These are phyloP conservation scores for Cladosporium sp. DNA, from an alignment of 2,329 filamentous ascomycete species.

Conservation along the genomic window DNA sequence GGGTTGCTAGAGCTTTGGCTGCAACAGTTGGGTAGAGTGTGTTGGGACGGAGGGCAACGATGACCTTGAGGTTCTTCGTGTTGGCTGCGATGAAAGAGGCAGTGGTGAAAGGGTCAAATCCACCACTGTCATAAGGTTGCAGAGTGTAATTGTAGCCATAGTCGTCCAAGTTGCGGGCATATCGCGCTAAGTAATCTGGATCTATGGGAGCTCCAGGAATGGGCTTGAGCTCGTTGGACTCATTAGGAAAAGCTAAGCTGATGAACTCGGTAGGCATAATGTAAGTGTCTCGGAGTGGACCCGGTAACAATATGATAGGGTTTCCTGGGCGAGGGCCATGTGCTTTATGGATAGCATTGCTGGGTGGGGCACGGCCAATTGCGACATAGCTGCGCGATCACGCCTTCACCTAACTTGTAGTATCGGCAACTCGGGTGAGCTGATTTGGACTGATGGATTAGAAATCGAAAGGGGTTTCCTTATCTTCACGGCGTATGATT, in stretches of 20 bases:
- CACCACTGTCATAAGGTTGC: constrained; percentile 55
- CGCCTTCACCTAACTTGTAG: constrained; percentile 5
- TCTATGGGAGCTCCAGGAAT: constrained; percentile 52
- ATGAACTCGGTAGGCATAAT: constrained; percentile 50
- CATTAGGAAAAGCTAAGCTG: constrained; percentile 54
- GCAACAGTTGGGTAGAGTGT: constrained; percentile 60
- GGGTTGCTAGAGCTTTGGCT: constrained; percentile 57
- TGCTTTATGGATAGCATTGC: neutral
- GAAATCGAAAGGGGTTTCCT: neutral
- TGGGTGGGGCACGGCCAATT: constrained; percentile 11
- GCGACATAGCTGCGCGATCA: constrained; percentile 11
- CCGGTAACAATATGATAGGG: neutral
- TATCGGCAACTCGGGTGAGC: neutral
- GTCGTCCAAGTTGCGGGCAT: constrained; percentile 56
- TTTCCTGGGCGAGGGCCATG: neutral
- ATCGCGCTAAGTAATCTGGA: constrained; percentile 53
- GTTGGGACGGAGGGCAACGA: constrained; percentile 60
- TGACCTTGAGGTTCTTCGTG: constrained; percentile 58
- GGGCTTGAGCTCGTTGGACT: constrained; percentile 53
- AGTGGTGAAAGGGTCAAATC: constrained; percentile 55
- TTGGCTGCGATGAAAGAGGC: constrained; percentile 55
- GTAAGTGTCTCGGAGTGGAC: neutral
- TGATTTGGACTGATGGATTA: neutral
- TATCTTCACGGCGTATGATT: too few species aligned
- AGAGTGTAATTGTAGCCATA: constrained; percentile 61